Evolutionary conservation across 2,329 filamentous ascomycete species (phyloP).

Genomic region (Trichoderma koningii): DNA sequence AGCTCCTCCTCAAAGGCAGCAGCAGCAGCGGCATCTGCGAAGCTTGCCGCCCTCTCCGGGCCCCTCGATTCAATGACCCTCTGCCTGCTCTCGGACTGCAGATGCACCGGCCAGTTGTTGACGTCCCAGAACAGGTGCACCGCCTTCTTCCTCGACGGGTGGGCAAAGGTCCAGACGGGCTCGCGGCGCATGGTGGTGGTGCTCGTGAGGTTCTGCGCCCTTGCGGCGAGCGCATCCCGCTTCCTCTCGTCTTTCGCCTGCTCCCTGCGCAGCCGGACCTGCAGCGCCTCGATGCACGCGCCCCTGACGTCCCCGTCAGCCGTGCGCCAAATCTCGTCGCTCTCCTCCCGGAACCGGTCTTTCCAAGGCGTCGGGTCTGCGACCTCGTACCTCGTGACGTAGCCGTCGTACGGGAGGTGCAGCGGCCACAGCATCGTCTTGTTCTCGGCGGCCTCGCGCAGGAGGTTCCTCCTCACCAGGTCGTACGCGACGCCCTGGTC

Average conservation of each 20-base stretch:
- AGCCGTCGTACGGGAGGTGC: constrained; percentile 31
- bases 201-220: constrained; percentile 8
- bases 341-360: background rate
- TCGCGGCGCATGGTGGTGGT: constrained; percentile 34
- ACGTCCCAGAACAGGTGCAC: constrained; percentile 47
- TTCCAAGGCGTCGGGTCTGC: background rate
- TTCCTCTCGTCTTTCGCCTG: constrained; percentile 24
- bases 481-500: constrained; percentile 4
- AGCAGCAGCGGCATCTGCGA: background rate
- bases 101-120: constrained; percentile 50
- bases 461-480: constrained; percentile 43
- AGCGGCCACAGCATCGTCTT: constrained; percentile 46
- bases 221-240: background rate
- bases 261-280: background rate
- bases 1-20: background rate
- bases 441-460: constrained; percentile 49
- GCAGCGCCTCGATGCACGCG: background rate
- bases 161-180: constrained; percentile 39
- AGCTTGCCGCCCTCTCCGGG: background rate
- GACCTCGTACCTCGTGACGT: constrained; percentile 10
- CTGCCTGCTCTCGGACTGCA: constrained; percentile 41
- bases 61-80: constrained; percentile 34
- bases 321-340: background rate
- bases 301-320: background rate
- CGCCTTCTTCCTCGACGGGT: constrained; percentile 31